These are phyloP conservation scores for Zizania latifolia DNA, from an alignment of 176 grass and related monocot genomes.

Conservation along the genomic window DNA sequence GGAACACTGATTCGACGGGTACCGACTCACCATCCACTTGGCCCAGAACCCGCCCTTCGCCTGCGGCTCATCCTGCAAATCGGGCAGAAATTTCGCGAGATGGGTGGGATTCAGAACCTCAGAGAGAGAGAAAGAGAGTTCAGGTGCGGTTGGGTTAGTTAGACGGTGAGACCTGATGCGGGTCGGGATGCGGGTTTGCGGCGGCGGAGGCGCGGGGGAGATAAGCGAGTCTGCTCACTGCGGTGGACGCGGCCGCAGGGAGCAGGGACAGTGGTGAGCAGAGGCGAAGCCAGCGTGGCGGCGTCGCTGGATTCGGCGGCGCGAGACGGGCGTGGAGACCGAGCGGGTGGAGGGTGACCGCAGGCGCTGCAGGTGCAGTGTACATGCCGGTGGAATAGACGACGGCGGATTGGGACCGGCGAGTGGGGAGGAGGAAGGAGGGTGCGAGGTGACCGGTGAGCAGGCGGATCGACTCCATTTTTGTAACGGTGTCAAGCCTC, in stretches of 20 bases:
- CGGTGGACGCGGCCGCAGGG: background rate
- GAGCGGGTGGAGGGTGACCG: background rate
- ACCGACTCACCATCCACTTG: slow-evolving; percentile 47
- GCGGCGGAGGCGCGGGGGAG: background rate
- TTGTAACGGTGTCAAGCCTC: background rate
- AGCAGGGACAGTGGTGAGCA: background rate
- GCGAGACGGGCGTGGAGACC: background rate
- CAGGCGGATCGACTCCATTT: background rate
- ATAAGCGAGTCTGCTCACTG: background rate
- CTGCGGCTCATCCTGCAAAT: slow-evolving; percentile 31
- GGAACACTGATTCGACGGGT: background rate
- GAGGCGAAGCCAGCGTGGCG: background rate
- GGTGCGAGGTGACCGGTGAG: background rate
- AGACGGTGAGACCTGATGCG: background rate
- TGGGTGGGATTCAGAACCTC: background rate
- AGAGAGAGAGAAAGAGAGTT: background rate
- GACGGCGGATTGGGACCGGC: background rate
- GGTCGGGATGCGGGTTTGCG: background rate
- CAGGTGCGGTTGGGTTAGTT: background rate
- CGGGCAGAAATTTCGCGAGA: background rate
- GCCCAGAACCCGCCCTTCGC: slow-evolving; percentile 30
- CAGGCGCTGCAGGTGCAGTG: background rate
- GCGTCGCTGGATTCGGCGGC: background rate
- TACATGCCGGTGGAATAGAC: background rate
- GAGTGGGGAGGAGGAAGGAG: too few species aligned